Evolutionary conservation across 2,329 filamentous ascomycete genomes (phyloP), one percentile per base, ranked within the genome.

Genomic region (Pyricularia pennisetigena): DNA sequence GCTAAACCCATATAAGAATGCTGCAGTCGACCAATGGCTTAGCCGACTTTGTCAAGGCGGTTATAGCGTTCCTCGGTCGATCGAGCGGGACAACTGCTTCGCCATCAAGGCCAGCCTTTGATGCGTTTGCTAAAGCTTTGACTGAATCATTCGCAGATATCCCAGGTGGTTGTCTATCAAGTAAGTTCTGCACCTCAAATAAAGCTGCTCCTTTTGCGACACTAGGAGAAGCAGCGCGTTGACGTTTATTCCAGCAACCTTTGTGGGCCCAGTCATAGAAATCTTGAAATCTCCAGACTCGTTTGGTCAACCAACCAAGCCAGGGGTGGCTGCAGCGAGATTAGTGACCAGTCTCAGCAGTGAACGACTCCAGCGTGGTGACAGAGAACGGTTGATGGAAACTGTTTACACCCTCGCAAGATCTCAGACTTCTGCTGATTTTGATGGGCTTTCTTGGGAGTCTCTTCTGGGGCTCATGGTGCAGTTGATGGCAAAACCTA

Each of bases 401-500:
- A 63, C 10, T 12, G 9, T 63, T 2, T 59, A 41, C 16, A 28
- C n/a, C 14, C 4, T 49, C 32, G 32, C n/a, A 9, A 61, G 30
- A n/a, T n/a, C 49, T 14, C 23, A 29, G n/a, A 28, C 66, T 41
- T 29, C 29, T 8, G 62, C 66, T n/a, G 23, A 35, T 7, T 29
- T 41, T 3, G 66, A 67, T 7, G 57, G 29, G 9, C 2, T 41
- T 8, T 12, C 29, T 8, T 61, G 78, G 76, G 78, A 76, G 66
- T 69, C 76, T 10, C 72, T 82, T 5, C 74, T 86, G 7, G 78
- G 79, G 24, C 71, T 87, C 65, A 79, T 81, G 70, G 74, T 79
- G 2, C 86, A 83, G 71, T 74, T 86, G 28, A 84, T 85, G 80
- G 74, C 75, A 5, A 78, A 79, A n/a, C 79, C 84, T 0, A 85